Conservation (phyloP, 2,329 filamentous ascomycete genomes). For the Drechslera avenae region DNA sequence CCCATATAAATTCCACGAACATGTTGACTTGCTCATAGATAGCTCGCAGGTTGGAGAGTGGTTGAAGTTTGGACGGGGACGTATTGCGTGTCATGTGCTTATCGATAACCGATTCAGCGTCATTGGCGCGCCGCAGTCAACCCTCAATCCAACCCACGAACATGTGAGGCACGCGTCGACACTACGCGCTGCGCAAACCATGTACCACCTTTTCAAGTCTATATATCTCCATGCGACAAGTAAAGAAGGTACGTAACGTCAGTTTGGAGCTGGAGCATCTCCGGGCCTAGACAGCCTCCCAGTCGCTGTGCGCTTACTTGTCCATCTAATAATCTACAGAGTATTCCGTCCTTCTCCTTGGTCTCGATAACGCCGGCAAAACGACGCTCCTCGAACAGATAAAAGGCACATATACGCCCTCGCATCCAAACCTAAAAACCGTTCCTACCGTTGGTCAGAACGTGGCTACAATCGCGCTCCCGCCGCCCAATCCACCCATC, state of each 20-base stretch:
- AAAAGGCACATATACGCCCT: conserved; percentile 78
- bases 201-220: conserved; percentile 97
- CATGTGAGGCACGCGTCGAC: conserved; percentile 26
- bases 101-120: conserved; percentile 18
- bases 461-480: conserved; percentile 83
- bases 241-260: conserved; percentile 74
- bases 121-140: conserved; percentile 8
- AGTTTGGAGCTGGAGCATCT: not conserved
- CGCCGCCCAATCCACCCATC: conserved; percentile 70
- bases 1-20: too few relatives aligned
- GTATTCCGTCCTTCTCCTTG: conserved; percentile 95
- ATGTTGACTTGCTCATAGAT: too few relatives aligned
- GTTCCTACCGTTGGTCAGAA: conserved; percentile 98
- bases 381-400: conserved; percentile 97
- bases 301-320: not conserved
- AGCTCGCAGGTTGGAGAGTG: too few relatives aligned
- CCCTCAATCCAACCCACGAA: conserved; percentile 8
- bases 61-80: too few relatives aligned
- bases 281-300: not conserved
- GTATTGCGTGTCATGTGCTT: not conserved
- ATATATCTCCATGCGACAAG: conserved; percentile 94
- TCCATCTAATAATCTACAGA: conserved; percentile 59
- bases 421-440: conserved; percentile 76
- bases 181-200: conserved; percentile 48
- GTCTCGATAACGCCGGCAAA: conserved; percentile 97